These are phyloP conservation scores for Penicillium crystallinum DNA, from an alignment of 495 filamentous ascomycete genomes.

Conservation along the genomic window DNA sequence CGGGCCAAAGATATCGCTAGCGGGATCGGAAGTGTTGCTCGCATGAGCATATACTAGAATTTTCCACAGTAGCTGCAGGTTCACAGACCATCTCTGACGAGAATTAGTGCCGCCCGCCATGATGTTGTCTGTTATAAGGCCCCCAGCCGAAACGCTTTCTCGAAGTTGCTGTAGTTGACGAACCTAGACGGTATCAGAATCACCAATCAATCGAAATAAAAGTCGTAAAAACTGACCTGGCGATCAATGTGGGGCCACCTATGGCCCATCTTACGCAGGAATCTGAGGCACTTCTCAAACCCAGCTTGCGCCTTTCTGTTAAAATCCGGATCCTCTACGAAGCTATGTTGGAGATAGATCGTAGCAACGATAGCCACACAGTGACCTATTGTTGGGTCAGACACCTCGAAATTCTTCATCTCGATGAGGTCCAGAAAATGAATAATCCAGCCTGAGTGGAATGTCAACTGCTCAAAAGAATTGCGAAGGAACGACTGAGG, in stretches of 20 bases:
- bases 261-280: constrained; percentile 18
- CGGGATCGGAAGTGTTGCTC: constrained; percentile 13
- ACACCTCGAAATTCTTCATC: constrained; percentile 29
- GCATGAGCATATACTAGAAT: constrained; percentile 29
- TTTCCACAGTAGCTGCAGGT: constrained; percentile 28
- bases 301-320: constrained; percentile 26
- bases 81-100: constrained; percentile 25
- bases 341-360: constrained; percentile 35
- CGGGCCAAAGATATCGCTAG: constrained; percentile 24
- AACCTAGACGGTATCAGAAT: constrained; percentile 11
- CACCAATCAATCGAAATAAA: not conserved
- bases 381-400: constrained; percentile 27
- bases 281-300: constrained; percentile 30
- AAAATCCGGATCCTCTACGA: constrained; percentile 31
- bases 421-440: constrained; percentile 30
- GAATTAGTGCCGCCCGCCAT: not conserved
- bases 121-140: constrained; percentile 2
- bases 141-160: constrained; percentile 25
- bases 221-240: constrained; percentile 12
- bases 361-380: constrained; percentile 33
- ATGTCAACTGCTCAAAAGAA: constrained; percentile 32
- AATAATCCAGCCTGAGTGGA: constrained; percentile 29
- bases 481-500: constrained; percentile 33
- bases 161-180: constrained; percentile 25
- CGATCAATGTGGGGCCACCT: constrained; percentile 29